These are phyloP conservation scores for Macrolepiota fuliginosa DNA, from an alignment of 768 basidiomycete genomes.

Conservation along the genomic window DNA sequence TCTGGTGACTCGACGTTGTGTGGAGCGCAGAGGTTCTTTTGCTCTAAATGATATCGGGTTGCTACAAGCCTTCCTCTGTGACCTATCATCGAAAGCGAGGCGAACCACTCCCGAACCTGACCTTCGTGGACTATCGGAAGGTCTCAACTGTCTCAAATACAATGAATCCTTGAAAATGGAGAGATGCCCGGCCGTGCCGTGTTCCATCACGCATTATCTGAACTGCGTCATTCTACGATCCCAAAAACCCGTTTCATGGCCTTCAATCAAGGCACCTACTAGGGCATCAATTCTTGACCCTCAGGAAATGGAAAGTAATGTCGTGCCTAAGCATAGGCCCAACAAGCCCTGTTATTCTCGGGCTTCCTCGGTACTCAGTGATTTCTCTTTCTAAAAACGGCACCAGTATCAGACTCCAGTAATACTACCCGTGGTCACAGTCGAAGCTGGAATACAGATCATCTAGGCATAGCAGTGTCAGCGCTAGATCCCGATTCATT, in stretches of 20 bases:
- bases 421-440: too few species aligned
- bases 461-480: neutral
- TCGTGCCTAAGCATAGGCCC: neutral
- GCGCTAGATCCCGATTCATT: neutral
- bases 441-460: neutral
- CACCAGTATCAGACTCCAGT: too few species aligned
- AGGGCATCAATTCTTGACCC: neutral
- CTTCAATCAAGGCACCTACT: neutral
- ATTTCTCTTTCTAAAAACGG: neutral
- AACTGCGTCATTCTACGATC: neutral
- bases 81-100: neutral
- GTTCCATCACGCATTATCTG: neutral
- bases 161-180: neutral
- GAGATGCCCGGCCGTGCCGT: neutral
- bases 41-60: too few species aligned
- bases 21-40: too few species aligned
- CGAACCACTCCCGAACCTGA: neutral
- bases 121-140: neutral
- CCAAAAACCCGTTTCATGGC: neutral
- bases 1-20: too few species aligned
- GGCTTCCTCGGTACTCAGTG: neutral
- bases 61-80: neutral
- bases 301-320: neutral
- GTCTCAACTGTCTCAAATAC: neutral
- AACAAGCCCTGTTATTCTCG: neutral